Base-by-base conservation (phyloP, 1,284 basidiomycete species). In the Moesziomyces sp. region DNA sequence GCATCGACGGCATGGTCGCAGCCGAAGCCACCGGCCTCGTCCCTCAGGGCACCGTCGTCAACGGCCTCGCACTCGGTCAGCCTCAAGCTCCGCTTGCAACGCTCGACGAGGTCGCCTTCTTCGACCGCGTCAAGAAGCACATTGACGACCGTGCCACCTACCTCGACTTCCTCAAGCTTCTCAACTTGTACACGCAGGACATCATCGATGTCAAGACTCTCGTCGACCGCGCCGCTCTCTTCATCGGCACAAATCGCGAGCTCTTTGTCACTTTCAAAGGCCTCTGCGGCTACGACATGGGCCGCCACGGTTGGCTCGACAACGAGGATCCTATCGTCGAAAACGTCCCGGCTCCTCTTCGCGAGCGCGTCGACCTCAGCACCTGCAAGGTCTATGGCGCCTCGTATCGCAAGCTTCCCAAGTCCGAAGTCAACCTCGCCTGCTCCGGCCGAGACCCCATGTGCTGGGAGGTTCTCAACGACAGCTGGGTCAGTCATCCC, bases 391-490 rank as follows among this genome's bases (percentile, higher is more conserved):
- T 81, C 33, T 88, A 86, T 83, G 95, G 96, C 19, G 94, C 95
- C 18, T 96, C 93, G 83, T 99, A 99, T 87, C 89, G 97, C 75
- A 90, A 90, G 84, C 87, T 98, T 54, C 94, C 94, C 21, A 90
- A 91, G 66, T 91, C 89, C 76, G 96, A 98, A 86, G 89, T 92
- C 79, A 89, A 90, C 58, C 86, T 97, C 30, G 92, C 93, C 51
- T 99, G 97, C 85, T 97, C 94, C 3, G 95, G 93, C 8, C 91
- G 97, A 42, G 95, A 98, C 81, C 90, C 94, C 72, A 91, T 98
- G 74, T 97, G 93, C 85, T 93, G 94, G 86, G 95, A 94, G 50
- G 94, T 99, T 19, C 89, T 99, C 58, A 99, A 84, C 72, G 81
- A 84, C 54, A 54, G 58, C 30, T 83, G 81, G 83, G 93, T 98